Conservation (phyloP, 1,284 basidiomycete genomes). For the Leccinum griseonigrum region DNA sequence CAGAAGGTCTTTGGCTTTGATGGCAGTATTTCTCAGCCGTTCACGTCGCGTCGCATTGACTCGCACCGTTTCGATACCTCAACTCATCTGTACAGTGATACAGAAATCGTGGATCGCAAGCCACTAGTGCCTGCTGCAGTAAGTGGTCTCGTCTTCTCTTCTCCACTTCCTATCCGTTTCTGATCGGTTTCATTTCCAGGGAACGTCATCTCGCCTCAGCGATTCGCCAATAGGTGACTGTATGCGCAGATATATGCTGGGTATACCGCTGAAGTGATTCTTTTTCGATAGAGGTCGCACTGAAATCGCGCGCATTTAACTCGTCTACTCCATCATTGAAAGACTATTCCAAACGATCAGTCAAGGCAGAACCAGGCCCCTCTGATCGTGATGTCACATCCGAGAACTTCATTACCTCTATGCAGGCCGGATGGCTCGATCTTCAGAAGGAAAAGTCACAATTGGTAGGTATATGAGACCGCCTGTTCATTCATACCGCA, state of each 20-base stretch:
- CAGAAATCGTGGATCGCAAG: slow-evolving; percentile 9
- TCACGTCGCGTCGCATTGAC: slow-evolving; percentile 14
- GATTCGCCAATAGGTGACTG: slow-evolving; percentile 24
- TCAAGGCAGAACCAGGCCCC: slow-evolving; percentile 2
- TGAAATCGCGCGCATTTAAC: slow-evolving; percentile 2
- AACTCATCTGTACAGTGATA: slow-evolving; percentile 2
- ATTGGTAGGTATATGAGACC: slow-evolving; percentile 10
- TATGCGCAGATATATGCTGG: slow-evolving; percentile 16
- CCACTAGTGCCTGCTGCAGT: slow-evolving; percentile 9
- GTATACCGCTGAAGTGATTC: not conserved
- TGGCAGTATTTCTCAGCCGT: slow-evolving; percentile 8
- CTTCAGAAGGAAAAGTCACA: slow-evolving; percentile 9
- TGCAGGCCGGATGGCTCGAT: not conserved
- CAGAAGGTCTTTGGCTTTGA: slow-evolving; percentile 9
- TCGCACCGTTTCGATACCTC: slow-evolving; percentile 8
- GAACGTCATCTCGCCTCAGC: slow-evolving; percentile 5
- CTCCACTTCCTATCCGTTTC: not conserved
- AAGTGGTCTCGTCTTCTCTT: not conserved
- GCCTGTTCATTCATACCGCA: not conserved
- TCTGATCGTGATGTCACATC: not conserved
- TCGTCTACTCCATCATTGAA: slow-evolving; percentile 3
- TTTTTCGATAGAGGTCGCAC: slow-evolving; percentile 10
- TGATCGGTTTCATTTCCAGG: slow-evolving; percentile 10
- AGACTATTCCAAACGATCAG: slow-evolving; percentile 8
- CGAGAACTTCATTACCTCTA: not conserved